A percentile compares a stretch with the other conserved stretches of the same genome.
These are phyloP conservation scores for Athelia psychrophila DNA, from an alignment of 1,284 basidiomycete species.

Conservation along the genomic window DNA sequence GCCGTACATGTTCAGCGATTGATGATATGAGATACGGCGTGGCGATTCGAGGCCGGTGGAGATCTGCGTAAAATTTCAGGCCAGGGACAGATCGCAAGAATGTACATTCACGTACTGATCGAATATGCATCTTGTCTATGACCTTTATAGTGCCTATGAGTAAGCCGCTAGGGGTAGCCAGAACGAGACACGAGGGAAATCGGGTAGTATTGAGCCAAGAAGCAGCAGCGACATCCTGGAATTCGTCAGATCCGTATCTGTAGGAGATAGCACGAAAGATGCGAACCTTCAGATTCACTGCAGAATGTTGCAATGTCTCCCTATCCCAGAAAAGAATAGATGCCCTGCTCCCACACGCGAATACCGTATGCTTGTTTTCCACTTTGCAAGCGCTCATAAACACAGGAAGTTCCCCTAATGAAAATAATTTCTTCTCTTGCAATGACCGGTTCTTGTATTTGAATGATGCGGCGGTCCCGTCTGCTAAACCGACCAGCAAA, in stretches of 20 bases:
- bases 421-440: slow-evolving; percentile 55
- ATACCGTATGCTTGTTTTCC: slow-evolving; percentile 49
- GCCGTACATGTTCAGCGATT: slow-evolving; percentile 54
- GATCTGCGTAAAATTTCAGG: slow-evolving; percentile 39
- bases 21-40: slow-evolving; percentile 57
- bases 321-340: slow-evolving; percentile 67
- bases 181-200: slow-evolving; percentile 53
- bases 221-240: slow-evolving; percentile 61
- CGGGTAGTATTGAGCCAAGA: slow-evolving; percentile 44
- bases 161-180: slow-evolving; percentile 56
- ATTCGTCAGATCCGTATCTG: not conserved
- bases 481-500: slow-evolving; percentile 76
- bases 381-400: slow-evolving; percentile 50
- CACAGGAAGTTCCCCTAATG: slow-evolving; percentile 72
- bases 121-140: slow-evolving; percentile 80
- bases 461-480: slow-evolving; percentile 71
- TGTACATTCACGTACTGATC: slow-evolving; percentile 51
- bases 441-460: slow-evolving; percentile 39
- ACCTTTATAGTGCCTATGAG: slow-evolving; percentile 66
- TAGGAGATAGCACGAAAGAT: not conserved
- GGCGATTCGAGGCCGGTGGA: slow-evolving; percentile 69
- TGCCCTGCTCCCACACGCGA: slow-evolving; percentile 65
- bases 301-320: slow-evolving; percentile 64
- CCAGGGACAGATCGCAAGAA: not conserved
- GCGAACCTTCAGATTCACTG: slow-evolving; percentile 71